Base-by-base conservation (phyloP, 2,329 filamentous ascomycete genomes). In the Neurospora crassa region DNA sequence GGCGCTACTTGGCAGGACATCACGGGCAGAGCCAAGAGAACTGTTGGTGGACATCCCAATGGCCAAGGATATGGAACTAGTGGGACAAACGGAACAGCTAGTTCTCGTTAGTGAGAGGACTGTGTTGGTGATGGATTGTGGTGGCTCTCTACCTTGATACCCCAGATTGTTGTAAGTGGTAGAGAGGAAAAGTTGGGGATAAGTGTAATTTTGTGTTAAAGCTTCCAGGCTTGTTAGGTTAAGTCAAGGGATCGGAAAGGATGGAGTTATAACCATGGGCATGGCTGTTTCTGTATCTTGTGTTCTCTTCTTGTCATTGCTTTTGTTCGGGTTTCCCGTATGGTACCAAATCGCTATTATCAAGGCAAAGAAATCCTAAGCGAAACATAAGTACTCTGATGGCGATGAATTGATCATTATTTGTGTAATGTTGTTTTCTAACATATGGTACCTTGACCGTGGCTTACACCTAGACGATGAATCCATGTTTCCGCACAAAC, bases 1-100 rank as follows among this genome's bases (percentile, higher is more conserved):
- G 91, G 92, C 63, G 93, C 93, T 5, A 94, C 92, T 1, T 97
- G 94, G 94, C 89, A 95, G 79, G 93, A 97, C 79, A 91, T 97
- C 69, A 92, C 91, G 1, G 91, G 91, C 1, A 80, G 86, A 59
- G 79, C 74, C 8, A 73, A 59, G 69, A 69, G 67, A 37, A 47
- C 69, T 24, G 45, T 63, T 10, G 68, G 47, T 4, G 45, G 59
- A n/a, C 67, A 53, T 18, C 45, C 63, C n/a, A 43, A 29, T 24
- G 34, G 24, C 11, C 59, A 45, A 1, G 67, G 47, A 12, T 68
- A 71, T 16, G 72, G 70, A 14, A 70, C 69, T 11, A 76, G 76
- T 67, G 76, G 74, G 37, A 75, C 75, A 29, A 72, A 70, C 47
- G 71, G 67, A 34, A 45, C 11, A 69, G 37, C 6, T 70, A 42